Evolutionary conservation across 2,329 filamentous ascomycete genomes (phyloP).

Genomic region (Aspergillus calidoustus): DNA sequence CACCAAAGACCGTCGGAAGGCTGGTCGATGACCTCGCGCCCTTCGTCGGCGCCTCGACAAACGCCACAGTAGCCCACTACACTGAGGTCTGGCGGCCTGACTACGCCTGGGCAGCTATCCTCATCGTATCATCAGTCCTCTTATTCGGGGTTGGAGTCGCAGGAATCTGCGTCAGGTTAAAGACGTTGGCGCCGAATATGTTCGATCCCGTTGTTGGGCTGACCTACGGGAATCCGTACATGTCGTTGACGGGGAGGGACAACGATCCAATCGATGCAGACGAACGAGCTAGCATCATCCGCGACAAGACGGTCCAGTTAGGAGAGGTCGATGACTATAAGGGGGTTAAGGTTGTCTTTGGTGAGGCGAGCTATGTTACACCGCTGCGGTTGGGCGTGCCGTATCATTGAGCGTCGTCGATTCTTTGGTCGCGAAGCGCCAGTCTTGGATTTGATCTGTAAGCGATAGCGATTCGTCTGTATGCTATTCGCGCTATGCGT

Average conservation of each 20-base stretch:
- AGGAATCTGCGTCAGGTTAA: not conserved
- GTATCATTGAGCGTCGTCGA: slow-evolving; percentile 1
- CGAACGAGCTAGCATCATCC: not conserved
- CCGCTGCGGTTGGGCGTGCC: slow-evolving; percentile 10
- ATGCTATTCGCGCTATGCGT: no score
- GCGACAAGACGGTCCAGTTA: slow-evolving; percentile 3
- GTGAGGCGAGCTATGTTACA: slow-evolving; percentile 7
- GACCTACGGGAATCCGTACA: slow-evolving; percentile 15
- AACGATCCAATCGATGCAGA: slow-evolving; percentile 11
- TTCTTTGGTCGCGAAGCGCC: no score
- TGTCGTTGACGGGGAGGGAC: not conserved
- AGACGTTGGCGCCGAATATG: slow-evolving; percentile 12
- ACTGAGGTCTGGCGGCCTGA: slow-evolving; percentile 13
- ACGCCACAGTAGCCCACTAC: slow-evolving; percentile 5
- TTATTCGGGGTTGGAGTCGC: not conserved
- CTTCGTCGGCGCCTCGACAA: slow-evolving; percentile 10
- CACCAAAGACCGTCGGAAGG: no score
- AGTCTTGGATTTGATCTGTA: no score
- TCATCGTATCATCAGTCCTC: slow-evolving; percentile 4
- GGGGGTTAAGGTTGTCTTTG: slow-evolving; percentile 11
- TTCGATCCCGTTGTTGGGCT: slow-evolving; percentile 14
- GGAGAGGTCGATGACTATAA: slow-evolving; percentile 7
- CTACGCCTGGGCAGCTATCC: slow-evolving; percentile 9
- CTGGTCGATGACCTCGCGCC: not conserved
- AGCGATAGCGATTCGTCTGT: no score